A percentile compares a stretch with the other conserved stretches of the same genome.
These are phyloP conservation scores for Stromatinia cepivora DNA, from an alignment of 2,329 filamentous ascomycete species.

Conservation along the genomic window DNA sequence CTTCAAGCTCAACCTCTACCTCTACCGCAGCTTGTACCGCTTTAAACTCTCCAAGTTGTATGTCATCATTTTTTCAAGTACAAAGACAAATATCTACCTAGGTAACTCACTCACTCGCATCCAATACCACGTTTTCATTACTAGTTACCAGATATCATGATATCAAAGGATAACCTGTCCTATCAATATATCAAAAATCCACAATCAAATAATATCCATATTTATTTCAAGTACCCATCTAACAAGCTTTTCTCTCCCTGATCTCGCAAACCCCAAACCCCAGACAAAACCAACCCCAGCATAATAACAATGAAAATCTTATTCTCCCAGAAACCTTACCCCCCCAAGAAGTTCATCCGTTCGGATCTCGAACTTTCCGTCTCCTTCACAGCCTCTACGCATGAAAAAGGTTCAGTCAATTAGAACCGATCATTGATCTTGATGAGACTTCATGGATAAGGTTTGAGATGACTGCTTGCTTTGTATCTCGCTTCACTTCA, in stretches of 20 bases:
- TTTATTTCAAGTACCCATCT: not conserved
- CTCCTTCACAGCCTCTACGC: not conserved
- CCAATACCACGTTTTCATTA: not conserved
- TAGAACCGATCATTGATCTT: not conserved
- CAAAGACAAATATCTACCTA: not conserved
- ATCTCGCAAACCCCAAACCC: not conserved
- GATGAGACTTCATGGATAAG: not conserved
- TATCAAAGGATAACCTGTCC: no score
- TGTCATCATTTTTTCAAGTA: not conserved
- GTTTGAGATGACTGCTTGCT: not conserved
- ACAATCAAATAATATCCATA: not conserved
- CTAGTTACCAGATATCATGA: not conserved
- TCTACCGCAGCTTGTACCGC: no score
- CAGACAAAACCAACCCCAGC: not conserved
- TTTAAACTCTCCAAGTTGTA: not conserved
- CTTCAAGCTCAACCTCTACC: no score
- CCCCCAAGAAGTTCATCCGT: not conserved
- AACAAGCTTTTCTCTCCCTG: not conserved
- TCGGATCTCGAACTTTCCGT: conserved; percentile 11
- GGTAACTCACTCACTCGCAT: not conserved
- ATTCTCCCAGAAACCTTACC: not conserved
- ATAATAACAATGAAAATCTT: not conserved
- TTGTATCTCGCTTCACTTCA: conserved; percentile 18
- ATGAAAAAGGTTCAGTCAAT: not conserved
- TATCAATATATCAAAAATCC: not conserved